phyloP scores from a whole-genome alignment of 192 early-diverging fungal genomes.

The Linnemannia schmuckeri region DNA sequence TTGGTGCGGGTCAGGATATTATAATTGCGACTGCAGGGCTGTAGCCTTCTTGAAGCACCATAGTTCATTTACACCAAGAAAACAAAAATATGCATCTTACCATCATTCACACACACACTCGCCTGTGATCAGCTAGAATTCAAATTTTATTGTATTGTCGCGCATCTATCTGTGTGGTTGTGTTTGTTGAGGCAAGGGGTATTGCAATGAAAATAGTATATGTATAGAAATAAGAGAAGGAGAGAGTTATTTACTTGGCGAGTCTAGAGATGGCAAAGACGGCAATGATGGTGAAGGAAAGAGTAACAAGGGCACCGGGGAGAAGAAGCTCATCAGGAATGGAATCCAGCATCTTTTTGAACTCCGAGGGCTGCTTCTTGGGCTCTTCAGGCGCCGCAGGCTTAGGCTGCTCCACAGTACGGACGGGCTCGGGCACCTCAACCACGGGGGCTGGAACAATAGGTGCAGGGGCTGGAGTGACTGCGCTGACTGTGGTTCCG shows the following conservation, averaged over 20 bases:
- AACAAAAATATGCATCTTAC: too few species aligned
- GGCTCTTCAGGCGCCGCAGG: constrained; percentile 23
- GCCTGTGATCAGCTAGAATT: not conserved
- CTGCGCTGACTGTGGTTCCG: not conserved
- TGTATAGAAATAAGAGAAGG: not conserved
- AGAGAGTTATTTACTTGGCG: constrained; percentile 30
- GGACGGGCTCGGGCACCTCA: constrained; percentile 4
- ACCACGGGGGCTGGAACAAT: constrained; percentile 13
- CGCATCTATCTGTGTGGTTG: not conserved
- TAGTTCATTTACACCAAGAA: not conserved
- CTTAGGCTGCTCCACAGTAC: constrained; percentile 25
- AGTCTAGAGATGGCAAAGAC: constrained; percentile 63
- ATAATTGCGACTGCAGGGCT: not conserved
- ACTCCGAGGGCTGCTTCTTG: constrained; percentile 49
- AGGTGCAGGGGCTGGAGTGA: constrained; percentile 15
- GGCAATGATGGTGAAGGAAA: constrained; percentile 66
- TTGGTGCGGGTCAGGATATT: not conserved
- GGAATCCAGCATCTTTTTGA: constrained; percentile 48
- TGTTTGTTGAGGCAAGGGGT: not conserved
- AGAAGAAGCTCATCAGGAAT: constrained; percentile 63
- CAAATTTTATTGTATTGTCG: not conserved
- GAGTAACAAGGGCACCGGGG: constrained; percentile 66
- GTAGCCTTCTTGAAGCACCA: too few species aligned
- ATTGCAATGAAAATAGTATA: not conserved
- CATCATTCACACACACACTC: too few species aligned